A percentile compares a stretch with the other conserved stretches of the same genome.
phyloP scores from a whole-genome alignment of 257 asterid species.

The Lantana camara region DNA sequence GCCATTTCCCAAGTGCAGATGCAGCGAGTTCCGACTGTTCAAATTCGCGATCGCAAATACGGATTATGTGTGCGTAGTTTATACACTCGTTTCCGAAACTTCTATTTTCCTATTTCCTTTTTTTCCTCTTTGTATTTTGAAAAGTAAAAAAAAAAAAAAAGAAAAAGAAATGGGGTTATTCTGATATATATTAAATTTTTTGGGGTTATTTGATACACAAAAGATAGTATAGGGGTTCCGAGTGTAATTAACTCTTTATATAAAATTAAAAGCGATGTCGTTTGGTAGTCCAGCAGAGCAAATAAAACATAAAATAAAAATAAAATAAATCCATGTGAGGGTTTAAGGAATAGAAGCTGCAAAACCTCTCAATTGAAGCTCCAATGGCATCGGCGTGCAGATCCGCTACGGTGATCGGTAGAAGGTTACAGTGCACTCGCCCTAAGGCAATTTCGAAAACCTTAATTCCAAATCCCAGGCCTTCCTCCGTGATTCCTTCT shows the following conservation, averaged over 20 bases:
- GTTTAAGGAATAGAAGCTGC: constrained; percentile 8
- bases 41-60: constrained; percentile 17
- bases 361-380: constrained; percentile 29
- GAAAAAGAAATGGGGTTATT: constrained; percentile 15
- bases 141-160: background rate
- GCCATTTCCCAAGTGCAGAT: constrained; percentile 48
- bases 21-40: background rate
- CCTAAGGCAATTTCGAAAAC: constrained; percentile 28
- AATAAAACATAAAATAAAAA: too few relatives aligned
- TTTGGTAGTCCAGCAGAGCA: too few relatives aligned
- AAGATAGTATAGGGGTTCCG: too few relatives aligned
- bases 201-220: too few relatives aligned
- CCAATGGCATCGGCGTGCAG: constrained; percentile 48
- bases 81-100: background rate
- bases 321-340: background rate
- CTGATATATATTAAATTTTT: background rate
- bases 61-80: background rate
- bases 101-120: background rate
- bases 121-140: background rate
- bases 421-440: constrained; percentile 40
- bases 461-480: constrained; percentile 32
- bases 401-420: constrained; percentile 38
- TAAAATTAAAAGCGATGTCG: too few relatives aligned
- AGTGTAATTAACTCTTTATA: too few relatives aligned
- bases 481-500: constrained; percentile 35